Conservation (phyloP, 1,284 basidiomycete genomes). For the Papiliotrema fonsecae region DNA sequence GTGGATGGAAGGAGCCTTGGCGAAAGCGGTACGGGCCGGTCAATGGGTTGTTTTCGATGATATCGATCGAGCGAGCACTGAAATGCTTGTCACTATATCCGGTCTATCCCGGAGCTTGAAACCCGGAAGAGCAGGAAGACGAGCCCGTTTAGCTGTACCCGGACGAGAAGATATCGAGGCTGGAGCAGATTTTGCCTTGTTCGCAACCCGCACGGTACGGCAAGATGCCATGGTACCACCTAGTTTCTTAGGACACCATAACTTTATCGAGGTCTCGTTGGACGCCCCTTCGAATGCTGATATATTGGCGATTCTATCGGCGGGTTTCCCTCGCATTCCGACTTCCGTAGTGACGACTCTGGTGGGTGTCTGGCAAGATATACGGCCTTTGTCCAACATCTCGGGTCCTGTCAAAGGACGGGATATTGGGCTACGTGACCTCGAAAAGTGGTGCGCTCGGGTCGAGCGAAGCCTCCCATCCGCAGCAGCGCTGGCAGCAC, state of each 20-base stretch:
- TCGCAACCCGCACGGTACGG: slow-evolving; percentile 68
- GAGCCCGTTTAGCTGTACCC: slow-evolving; percentile 65
- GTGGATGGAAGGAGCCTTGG: slow-evolving; percentile 92
- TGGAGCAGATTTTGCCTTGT: slow-evolving; percentile 67
- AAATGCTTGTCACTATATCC: slow-evolving; percentile 77
- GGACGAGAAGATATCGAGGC: slow-evolving; percentile 66
- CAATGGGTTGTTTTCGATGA: slow-evolving; percentile 94
- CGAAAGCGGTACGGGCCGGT: slow-evolving; percentile 84
- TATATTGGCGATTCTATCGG: slow-evolving; percentile 62
- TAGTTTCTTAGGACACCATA: slow-evolving; percentile 74
- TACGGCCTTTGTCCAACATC: slow-evolving; percentile 37
- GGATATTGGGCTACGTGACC: slow-evolving; percentile 70
- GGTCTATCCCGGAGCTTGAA: slow-evolving; percentile 77
- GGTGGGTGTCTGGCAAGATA: slow-evolving; percentile 38
- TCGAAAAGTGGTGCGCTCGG: slow-evolving; percentile 81
- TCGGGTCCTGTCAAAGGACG: slow-evolving; percentile 46
- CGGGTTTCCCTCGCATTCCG: slow-evolving; percentile 61
- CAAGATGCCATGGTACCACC: slow-evolving; percentile 49
- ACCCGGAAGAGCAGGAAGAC: slow-evolving; percentile 57
- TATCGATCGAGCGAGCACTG: slow-evolving; percentile 80
- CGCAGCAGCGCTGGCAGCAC: slow-evolving; percentile 17
- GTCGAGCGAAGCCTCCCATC: slow-evolving; percentile 61
- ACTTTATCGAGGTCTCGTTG: slow-evolving; percentile 68
- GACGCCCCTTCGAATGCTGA: slow-evolving; percentile 62
- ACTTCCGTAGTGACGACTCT: slow-evolving; percentile 46